Evolutionary conservation across 176 grass and related monocot genomes (phyloP).

Genomic region (Tillandsia fasciculata): DNA sequence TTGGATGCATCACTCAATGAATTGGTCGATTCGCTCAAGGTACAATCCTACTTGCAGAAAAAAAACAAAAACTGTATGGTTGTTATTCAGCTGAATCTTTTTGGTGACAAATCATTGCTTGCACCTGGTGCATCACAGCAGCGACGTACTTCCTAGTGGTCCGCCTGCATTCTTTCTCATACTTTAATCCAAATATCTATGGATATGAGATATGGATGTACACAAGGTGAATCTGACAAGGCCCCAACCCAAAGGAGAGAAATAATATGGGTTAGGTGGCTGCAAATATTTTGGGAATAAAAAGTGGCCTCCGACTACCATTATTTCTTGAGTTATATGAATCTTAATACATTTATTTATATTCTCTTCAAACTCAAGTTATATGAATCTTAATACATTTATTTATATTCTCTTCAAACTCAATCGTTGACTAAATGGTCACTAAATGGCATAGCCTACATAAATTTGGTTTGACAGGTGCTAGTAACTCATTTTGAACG

Average conservation of each 20-base stretch:
- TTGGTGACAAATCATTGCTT: too few species aligned
- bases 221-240: too few species aligned
- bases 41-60: constrained; percentile 8
- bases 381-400: neutral
- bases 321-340: neutral
- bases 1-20: constrained; percentile 42
- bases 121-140: too few species aligned
- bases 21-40: constrained; percentile 47
- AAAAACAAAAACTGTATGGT: neutral
- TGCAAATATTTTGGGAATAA: neutral
- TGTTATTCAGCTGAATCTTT: neutral
- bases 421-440: neutral
- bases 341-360: neutral
- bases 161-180: too few species aligned
- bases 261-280: neutral
- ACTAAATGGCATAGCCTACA: neutral
- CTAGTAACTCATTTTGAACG: too few species aligned
- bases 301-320: neutral
- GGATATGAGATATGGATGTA: too few species aligned
- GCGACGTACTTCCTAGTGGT: too few species aligned
- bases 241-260: too few species aligned
- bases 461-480: neutral
- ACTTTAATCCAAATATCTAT: too few species aligned
- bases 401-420: neutral
- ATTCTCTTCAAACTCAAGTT: neutral